Evolutionary conservation across 2,329 filamentous ascomycete genomes (phyloP).

Genomic region (Canariomyces notabilis): DNA sequence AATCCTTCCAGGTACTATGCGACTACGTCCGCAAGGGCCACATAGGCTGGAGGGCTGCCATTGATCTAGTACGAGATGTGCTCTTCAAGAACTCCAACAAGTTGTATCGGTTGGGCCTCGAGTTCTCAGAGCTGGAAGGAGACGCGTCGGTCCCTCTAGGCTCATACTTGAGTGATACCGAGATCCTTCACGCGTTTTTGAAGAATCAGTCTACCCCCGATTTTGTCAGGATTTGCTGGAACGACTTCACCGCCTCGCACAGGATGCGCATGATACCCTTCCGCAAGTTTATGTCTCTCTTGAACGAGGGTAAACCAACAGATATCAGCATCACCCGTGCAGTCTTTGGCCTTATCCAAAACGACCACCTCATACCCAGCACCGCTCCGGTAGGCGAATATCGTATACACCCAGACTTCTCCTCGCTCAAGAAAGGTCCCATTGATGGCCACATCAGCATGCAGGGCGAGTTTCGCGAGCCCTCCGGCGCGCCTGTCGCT

Average conservation of each 20-base stretch:
- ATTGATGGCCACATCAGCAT: slow-evolving; percentile 59
- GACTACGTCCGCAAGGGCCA: slow-evolving; percentile 63
- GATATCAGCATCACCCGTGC: slow-evolving; percentile 59
- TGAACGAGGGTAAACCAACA: slow-evolving; percentile 41
- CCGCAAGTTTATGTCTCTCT: slow-evolving; percentile 45
- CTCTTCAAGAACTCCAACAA: slow-evolving; percentile 72
- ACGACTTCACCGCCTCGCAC: slow-evolving; percentile 69
- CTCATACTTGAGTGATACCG: slow-evolving; percentile 29
- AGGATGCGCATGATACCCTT: slow-evolving; percentile 65
- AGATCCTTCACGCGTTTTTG: slow-evolving; percentile 40
- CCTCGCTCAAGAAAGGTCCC: slow-evolving; percentile 55
- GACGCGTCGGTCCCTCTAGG: slow-evolving; percentile 20
- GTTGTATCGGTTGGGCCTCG: slow-evolving; percentile 61
- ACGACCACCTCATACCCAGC: slow-evolving; percentile 53
- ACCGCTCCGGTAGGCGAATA: slow-evolving; percentile 60
- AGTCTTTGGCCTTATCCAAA: slow-evolving; percentile 61
- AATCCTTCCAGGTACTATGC: slow-evolving; percentile 51
- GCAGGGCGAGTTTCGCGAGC: slow-evolving; percentile 60
- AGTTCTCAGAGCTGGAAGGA: slow-evolving; percentile 32
- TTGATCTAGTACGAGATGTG: slow-evolving; percentile 59
- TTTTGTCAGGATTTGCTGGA: slow-evolving; percentile 70
- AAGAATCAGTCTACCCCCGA: slow-evolving; percentile 47
- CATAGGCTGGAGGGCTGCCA: slow-evolving; percentile 56
- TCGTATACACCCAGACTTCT: slow-evolving; percentile 60
- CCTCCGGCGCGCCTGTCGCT: slow-evolving; percentile 43